A percentile compares a stretch with the other conserved stretches of the same genome.
These are phyloP conservation scores for Tausonia pullulans DNA, from an alignment of 1,284 basidiomycete species.

Conservation along the genomic window DNA sequence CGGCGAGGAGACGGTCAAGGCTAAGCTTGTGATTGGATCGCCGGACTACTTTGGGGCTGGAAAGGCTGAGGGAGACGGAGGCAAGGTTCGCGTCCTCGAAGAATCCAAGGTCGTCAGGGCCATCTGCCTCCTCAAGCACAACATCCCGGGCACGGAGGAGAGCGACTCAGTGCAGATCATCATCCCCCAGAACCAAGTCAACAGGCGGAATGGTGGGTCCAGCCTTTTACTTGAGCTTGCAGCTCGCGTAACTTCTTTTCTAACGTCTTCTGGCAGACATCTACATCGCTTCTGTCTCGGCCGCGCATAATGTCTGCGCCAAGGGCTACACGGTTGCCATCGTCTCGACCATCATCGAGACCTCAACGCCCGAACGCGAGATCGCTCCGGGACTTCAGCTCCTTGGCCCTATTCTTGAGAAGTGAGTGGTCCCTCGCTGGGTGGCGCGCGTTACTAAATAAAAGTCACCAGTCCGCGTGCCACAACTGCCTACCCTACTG, in stretches of 20 bases:
- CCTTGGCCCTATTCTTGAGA: slow-evolving; percentile 86
- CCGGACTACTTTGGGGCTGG: slow-evolving; percentile 91
- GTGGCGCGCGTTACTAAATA: too few relatives aligned
- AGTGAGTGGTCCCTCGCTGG: slow-evolving; percentile 45
- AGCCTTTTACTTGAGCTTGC: neutral
- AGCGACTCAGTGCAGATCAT: slow-evolving; percentile 93
- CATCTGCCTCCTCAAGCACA: slow-evolving; percentile 96
- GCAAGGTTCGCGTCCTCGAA: slow-evolving; percentile 78
- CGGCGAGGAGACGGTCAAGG: slow-evolving; percentile 86
- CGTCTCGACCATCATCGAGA: slow-evolving; percentile 97
- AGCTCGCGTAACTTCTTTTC: slow-evolving; percentile 11
- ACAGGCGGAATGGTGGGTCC: slow-evolving; percentile 72
- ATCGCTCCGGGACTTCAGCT: slow-evolving; percentile 83
- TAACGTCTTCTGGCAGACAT: slow-evolving; percentile 55
- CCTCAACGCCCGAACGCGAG: slow-evolving; percentile 82
- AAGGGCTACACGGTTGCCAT: slow-evolving; percentile 93
- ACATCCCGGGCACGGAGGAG: slow-evolving; percentile 94
- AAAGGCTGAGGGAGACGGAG: slow-evolving; percentile 44
- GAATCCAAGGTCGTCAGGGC: slow-evolving; percentile 91
- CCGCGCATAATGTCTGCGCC: slow-evolving; percentile 93
- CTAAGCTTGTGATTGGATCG: slow-evolving; percentile 95
- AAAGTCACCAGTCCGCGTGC: neutral
- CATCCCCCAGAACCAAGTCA: slow-evolving; percentile 97
- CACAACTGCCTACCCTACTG: neutral
- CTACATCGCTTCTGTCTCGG: slow-evolving; percentile 94